Evolutionary conservation across 148 eudicot species (phyloP).

Genomic region (Rhododendron ovatum): DNA sequence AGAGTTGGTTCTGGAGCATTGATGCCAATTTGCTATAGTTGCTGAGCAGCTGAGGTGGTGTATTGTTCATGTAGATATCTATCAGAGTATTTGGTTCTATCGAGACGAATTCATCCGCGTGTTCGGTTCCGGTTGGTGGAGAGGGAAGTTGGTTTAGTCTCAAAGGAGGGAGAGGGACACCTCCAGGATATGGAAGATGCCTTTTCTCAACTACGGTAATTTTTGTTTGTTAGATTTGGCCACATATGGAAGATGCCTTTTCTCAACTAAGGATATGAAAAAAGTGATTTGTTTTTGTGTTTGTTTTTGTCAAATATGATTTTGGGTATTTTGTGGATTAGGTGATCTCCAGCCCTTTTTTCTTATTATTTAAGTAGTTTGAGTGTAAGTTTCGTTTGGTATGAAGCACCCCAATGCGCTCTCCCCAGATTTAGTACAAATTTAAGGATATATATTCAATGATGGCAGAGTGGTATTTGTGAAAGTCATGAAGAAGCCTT

Average conservation of each 20-base stretch:
- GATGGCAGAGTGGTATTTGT: background rate
- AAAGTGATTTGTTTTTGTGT: background rate
- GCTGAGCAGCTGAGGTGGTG: background rate
- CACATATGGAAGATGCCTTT: background rate
- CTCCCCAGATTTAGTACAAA: background rate
- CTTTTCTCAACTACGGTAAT: background rate
- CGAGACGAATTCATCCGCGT: background rate
- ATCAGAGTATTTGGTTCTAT: background rate
- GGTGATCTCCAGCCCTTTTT: background rate
- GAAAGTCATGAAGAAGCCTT: background rate
- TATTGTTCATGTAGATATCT: background rate
- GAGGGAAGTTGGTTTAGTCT: slow-evolving; percentile 10
- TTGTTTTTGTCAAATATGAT: background rate
- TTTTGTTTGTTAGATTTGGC: background rate
- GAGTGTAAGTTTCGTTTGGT: background rate
- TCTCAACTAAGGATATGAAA: background rate
- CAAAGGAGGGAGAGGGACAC: background rate
- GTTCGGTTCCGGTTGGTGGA: background rate
- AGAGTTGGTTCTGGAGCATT: background rate
- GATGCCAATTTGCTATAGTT: background rate
- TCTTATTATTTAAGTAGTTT: background rate
- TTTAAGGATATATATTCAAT: background rate
- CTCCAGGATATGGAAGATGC: background rate
- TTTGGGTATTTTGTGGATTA: slow-evolving; percentile 1
- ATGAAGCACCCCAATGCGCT: background rate